Conservation (phyloP, 495 filamentous ascomycete species). For the Pseudomonodictys pantanalensis region DNA sequence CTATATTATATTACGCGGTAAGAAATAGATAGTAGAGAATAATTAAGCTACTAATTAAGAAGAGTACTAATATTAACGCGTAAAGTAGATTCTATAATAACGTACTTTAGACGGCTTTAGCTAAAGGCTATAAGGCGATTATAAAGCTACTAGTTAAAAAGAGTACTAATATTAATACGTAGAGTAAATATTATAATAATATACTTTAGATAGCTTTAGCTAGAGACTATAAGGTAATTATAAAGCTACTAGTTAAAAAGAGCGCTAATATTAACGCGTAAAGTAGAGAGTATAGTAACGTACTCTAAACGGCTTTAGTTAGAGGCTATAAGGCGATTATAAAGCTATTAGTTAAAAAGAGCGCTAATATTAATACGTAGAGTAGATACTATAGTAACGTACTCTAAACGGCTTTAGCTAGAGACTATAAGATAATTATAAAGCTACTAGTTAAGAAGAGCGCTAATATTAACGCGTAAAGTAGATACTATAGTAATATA, state of each 20-base stretch:
- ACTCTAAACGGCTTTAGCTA: background rate
- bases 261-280: background rate
- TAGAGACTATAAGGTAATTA: background rate
- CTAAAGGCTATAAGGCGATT: background rate
- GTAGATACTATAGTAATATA: background rate
- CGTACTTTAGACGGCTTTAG: background rate
- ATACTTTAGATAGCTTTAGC: background rate
- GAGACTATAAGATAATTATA: background rate
- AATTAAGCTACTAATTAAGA: background rate
- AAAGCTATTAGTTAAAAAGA: background rate
- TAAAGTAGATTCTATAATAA: background rate
- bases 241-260: background rate
- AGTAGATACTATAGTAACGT: background rate
- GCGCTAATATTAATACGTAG: background rate
- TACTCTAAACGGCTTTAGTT: background rate
- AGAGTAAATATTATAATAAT: background rate
- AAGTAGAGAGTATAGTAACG: background rate
- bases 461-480: background rate
- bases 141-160: background rate
- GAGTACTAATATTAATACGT: background rate
- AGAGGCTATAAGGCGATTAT: background rate
- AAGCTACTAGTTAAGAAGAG: background rate
- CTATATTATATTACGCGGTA: background rate
- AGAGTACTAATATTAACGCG: background rate
- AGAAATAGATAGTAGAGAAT: background rate